A percentile compares a stretch with the other conserved stretches of the same genome.
phyloP scores from a whole-genome alignment of 257 asterid genomes.

The Craterostigma plantagineum region DNA sequence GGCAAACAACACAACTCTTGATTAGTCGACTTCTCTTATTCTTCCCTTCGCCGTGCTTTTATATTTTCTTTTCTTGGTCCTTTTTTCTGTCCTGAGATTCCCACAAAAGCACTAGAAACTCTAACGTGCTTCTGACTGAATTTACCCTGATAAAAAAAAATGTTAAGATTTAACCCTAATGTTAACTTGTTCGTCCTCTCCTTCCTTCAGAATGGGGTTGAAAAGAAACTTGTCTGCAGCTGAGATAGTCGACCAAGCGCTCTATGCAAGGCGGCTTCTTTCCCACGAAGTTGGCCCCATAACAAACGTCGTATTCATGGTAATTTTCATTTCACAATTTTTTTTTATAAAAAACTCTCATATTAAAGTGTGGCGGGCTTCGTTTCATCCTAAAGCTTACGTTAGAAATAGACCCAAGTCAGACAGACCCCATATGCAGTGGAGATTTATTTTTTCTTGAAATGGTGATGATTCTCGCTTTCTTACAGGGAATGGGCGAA shows the following conservation, averaged over 20 bases:
- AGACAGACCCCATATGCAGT: too few species aligned
- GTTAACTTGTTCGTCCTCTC: too few species aligned
- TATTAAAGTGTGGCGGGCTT: background rate
- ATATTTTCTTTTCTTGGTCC: background rate
- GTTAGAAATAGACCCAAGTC: too few species aligned
- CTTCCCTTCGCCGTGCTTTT: background rate
- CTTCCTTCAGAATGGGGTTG: conserved; percentile 82
- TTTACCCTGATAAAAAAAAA: too few species aligned
- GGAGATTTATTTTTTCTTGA: too few species aligned
- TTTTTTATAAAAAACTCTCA: background rate
- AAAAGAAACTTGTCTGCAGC: conserved; percentile 67
- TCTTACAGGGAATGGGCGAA: conserved; percentile 88
- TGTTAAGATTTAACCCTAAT: too few species aligned
- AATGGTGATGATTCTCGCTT: conserved; percentile 1
- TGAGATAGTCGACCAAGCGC: conserved; percentile 99
- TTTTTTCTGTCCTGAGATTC: background rate
- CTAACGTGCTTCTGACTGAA: too few species aligned
- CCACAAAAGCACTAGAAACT: too few species aligned
- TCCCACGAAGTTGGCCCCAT: conserved; percentile 61
- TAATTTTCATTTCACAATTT: conserved; percentile 8
- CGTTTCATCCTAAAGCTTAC: too few species aligned
- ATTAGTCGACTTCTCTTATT: background rate
- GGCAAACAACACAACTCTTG: conserved; percentile 19
- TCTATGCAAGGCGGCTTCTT: conserved; percentile 63
- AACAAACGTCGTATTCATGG: conserved; percentile 94